Conservation (phyloP, 352 stramenopile species). For the Phytophthora macrochlamydospora region DNA sequence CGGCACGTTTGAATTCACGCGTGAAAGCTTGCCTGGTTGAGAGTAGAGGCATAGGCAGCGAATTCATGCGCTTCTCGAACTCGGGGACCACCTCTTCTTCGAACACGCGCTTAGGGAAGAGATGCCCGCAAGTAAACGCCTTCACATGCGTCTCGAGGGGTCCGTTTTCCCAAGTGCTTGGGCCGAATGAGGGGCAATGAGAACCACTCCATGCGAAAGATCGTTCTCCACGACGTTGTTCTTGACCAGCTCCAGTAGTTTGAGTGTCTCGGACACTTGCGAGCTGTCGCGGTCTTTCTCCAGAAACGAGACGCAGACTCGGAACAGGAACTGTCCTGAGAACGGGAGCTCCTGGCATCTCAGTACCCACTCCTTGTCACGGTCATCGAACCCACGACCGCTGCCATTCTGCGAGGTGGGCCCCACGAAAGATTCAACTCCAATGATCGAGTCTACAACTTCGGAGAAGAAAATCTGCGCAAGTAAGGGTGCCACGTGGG, state of each 20-base stretch:
- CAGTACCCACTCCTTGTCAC: constrained; percentile 76
- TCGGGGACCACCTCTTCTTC: constrained; percentile 83
- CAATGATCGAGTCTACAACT: constrained; percentile 58
- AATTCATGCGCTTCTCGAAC: constrained; percentile 84
- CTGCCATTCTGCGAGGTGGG: constrained; percentile 12
- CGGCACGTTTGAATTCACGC: constrained; percentile 63
- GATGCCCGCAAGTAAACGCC: constrained; percentile 82
- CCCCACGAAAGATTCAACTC: constrained; percentile 13
- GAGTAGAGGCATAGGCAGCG: constrained; percentile 60
- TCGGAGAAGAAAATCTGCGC: constrained; percentile 82
- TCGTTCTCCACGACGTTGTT: constrained; percentile 83
- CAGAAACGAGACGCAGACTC: constrained; percentile 69
- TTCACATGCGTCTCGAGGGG: constrained; percentile 88
- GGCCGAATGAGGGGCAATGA: constrained; percentile 67
- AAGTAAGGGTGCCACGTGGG: constrained; percentile 61
- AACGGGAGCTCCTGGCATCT: constrained; percentile 80
- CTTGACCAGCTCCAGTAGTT: constrained; percentile 68
- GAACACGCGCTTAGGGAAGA: constrained; percentile 87
- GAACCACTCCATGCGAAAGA: constrained; percentile 49
- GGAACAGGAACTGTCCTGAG: constrained; percentile 82
- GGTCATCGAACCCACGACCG: constrained; percentile 63
- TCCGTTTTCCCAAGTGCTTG: constrained; percentile 80
- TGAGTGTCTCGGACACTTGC: constrained; percentile 21
- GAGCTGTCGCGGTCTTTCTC: constrained; percentile 31
- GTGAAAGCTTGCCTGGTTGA: constrained; percentile 70